Evolutionary conservation across 2,329 filamentous ascomycete species (phyloP).

Genomic region (Fusarium protoensiforme): DNA sequence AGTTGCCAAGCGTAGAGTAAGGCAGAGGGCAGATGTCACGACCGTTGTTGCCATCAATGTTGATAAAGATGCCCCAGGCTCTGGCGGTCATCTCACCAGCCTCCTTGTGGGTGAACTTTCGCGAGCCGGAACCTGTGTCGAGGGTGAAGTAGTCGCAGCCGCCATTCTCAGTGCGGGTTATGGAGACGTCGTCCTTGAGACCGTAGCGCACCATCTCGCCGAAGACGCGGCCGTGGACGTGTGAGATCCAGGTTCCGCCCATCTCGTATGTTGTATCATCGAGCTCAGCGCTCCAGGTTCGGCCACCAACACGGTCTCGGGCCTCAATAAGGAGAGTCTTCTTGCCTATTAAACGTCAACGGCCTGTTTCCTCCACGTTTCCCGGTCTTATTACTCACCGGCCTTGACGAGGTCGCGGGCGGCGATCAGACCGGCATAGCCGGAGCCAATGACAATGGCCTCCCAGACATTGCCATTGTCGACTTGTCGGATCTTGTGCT

Average conservation of each 20-base stretch:
- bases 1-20: neutral
- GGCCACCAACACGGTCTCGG: constrained; percentile 10
- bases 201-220: constrained; percentile 12
- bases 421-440: constrained; percentile 4
- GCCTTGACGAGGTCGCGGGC: constrained; percentile 12
- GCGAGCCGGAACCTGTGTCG: neutral
- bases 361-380: neutral
- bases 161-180: constrained; percentile 1
- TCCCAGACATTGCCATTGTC: neutral
- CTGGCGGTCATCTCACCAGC: neutral
- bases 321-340: constrained; percentile 12
- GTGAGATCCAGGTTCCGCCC: constrained; percentile 15
- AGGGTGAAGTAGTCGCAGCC: constrained; percentile 7
- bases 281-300: constrained; percentile 9
- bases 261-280: constrained; percentile 12
- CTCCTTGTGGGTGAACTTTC: constrained; percentile 6
- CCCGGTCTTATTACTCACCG: neutral
- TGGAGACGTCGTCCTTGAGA: constrained; percentile 7
- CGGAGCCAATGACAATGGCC: neutral
- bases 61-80: constrained; percentile 12
- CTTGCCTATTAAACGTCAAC: neutral
- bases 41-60: constrained; percentile 6
- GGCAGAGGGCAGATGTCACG: neutral
- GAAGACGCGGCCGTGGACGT: constrained; percentile 5
- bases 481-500: constrained; percentile 3